These are phyloP conservation scores for Talaromyces wortmannii DNA, from an alignment of 495 filamentous ascomycete genomes.

Conservation along the genomic window DNA sequence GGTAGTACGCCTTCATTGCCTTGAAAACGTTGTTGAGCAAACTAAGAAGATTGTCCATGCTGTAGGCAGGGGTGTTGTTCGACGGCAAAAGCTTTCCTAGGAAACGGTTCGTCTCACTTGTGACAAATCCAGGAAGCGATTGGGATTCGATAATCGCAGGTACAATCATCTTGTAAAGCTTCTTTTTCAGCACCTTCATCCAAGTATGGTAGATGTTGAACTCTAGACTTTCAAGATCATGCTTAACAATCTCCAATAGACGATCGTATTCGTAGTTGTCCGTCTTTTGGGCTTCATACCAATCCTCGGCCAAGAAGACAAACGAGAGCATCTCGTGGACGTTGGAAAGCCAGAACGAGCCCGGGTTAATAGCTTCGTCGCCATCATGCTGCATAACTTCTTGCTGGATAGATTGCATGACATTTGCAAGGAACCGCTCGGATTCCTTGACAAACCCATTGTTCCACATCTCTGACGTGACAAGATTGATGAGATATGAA, in stretches of 20 bases:
- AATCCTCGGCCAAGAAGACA: constrained; percentile 97
- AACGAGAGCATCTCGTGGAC: constrained; percentile 99
- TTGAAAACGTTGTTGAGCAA: constrained; percentile 96
- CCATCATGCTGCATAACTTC: constrained; percentile 98
- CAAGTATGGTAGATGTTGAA: constrained; percentile 99
- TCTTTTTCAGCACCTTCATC: constrained; percentile 99
- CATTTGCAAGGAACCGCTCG: constrained; percentile 95
- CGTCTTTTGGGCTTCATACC: constrained; percentile 99
- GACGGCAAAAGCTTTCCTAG: constrained; percentile 90
- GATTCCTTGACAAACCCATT: constrained; percentile 99
- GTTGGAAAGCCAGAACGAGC: constrained; percentile 98
- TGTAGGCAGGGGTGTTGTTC: constrained; percentile 84
- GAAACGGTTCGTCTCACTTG: constrained; percentile 95
- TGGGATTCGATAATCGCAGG: constrained; percentile 99
- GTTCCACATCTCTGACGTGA: constrained; percentile 99
- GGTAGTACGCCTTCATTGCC: constrained; percentile 95
- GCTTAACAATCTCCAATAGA: constrained; percentile 96
- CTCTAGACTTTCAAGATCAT: constrained; percentile 94
- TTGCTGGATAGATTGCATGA: constrained; percentile 99
- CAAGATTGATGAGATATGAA: constrained; percentile 96
- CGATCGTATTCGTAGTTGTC: constrained; percentile 99
- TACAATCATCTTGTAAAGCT: constrained; percentile 98
- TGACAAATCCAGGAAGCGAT: constrained; percentile 95
- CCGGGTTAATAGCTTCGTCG: constrained; percentile 94
- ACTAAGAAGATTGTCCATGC: constrained; percentile 98